Conservation (phyloP, 2,329 filamentous ascomycete species). For the Stachybotrys elegans region DNA sequence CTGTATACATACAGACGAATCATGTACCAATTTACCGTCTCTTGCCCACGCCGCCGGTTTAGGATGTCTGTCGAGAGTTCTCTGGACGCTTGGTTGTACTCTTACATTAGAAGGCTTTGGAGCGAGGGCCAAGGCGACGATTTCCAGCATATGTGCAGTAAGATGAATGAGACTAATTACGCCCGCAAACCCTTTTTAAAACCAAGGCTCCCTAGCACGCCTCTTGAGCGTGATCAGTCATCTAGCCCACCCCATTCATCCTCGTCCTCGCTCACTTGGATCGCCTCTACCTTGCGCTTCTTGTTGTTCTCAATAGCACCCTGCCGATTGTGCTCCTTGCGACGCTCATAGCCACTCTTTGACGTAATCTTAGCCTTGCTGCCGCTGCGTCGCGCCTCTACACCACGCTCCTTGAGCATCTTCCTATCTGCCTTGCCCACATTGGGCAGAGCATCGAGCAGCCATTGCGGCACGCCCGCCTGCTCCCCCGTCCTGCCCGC, state of each 20-base stretch:
- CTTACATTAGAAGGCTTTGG: too few relatives aligned
- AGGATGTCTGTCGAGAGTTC: too few relatives aligned
- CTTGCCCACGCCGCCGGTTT: too few relatives aligned
- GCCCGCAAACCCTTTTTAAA: too few relatives aligned
- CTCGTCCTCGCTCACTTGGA: conserved; percentile 18
- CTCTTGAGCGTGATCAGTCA: conserved; percentile 22
- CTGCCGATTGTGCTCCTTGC: conserved; percentile 60
- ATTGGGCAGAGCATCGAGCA: conserved; percentile 80
- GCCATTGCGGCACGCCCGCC: conserved; percentile 71
- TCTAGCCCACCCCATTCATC: conserved; percentile 47
- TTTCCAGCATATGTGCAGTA: too few relatives aligned
- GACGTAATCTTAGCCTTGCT: conserved; percentile 67
- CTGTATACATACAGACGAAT: too few relatives aligned
- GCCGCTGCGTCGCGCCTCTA: conserved; percentile 59
- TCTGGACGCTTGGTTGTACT: too few relatives aligned
- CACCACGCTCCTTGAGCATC: conserved; percentile 74
- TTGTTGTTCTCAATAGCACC: conserved; percentile 60
- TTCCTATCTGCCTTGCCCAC: conserved; percentile 80
- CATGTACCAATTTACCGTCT: too few relatives aligned
- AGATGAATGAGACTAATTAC: too few relatives aligned
- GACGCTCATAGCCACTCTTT: conserved; percentile 71
- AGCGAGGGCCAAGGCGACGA: too few relatives aligned
- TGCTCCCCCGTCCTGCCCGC: conserved; percentile 47
- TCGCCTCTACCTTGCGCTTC: conserved; percentile 39
- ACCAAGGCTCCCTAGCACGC: background rate